These are phyloP conservation scores for Mucor racemosus DNA, from an alignment of 371 early-diverging fungal genomes.

Conservation along the genomic window DNA sequence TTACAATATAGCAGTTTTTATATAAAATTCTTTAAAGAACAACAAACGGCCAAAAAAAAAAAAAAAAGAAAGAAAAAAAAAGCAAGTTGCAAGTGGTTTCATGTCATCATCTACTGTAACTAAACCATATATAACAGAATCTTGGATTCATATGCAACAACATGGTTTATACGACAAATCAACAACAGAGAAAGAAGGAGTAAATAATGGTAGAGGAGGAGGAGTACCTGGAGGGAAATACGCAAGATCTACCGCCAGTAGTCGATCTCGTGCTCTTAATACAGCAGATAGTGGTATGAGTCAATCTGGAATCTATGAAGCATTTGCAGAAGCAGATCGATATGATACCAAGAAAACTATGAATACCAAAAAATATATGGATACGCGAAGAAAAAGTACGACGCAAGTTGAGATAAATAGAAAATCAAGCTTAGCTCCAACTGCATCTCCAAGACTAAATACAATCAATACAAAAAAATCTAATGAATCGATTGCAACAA, in stretches of 20 bases:
- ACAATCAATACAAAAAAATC: slow-evolving; percentile 6
- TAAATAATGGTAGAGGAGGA: background rate
- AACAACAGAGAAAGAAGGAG: slow-evolving; percentile 13
- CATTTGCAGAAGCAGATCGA: slow-evolving; percentile 36
- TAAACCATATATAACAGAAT: slow-evolving; percentile 42
- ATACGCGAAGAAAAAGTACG: slow-evolving; percentile 29
- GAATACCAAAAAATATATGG: slow-evolving; percentile 24
- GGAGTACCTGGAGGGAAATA: slow-evolving; percentile 7
- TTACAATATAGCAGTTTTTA: background rate
- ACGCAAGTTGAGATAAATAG: slow-evolving; percentile 6
- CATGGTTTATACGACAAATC: slow-evolving; percentile 34
- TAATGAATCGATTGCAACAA: background rate
- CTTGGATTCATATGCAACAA: slow-evolving; percentile 53
- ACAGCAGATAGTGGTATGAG: slow-evolving; percentile 33
- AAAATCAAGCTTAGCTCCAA: background rate
- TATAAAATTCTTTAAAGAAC: background rate
- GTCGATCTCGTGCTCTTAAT: slow-evolving; percentile 20
- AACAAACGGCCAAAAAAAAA: background rate
- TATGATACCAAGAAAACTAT: slow-evolving; percentile 8
- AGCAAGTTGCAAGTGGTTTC: slow-evolving; percentile 15
- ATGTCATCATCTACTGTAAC: slow-evolving; percentile 54
- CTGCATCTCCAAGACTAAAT: background rate
- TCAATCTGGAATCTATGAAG: slow-evolving; percentile 34
- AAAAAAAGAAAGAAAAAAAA: background rate
- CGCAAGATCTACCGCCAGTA: slow-evolving; percentile 22